Evolutionary conservation across 148 eudicot species (phyloP).

Genomic region (Rhododendron mucronatum): DNA sequence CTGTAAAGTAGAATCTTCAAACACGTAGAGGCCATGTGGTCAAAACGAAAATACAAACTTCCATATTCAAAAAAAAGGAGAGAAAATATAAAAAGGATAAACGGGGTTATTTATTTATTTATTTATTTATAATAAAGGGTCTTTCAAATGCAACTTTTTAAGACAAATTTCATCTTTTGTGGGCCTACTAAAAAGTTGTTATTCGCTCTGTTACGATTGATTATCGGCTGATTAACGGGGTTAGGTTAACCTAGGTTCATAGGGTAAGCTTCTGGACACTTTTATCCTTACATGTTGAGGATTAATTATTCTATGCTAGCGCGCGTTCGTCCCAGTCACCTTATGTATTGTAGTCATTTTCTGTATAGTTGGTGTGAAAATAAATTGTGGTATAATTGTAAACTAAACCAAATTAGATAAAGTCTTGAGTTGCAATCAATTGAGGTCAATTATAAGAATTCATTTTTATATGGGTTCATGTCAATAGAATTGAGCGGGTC

Average conservation of each 20-base stretch:
- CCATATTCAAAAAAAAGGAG: not conserved
- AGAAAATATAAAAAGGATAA: not conserved
- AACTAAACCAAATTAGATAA: not conserved
- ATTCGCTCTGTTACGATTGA: not conserved
- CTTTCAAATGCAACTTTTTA: not conserved
- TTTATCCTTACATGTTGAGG: not conserved
- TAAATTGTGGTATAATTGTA: not conserved
- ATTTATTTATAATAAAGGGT: not conserved
- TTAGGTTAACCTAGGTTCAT: not conserved
- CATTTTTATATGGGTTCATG: not conserved
- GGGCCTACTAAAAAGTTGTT: not conserved
- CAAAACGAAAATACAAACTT: not conserved
- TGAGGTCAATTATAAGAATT: not conserved
- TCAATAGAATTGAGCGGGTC: not conserved
- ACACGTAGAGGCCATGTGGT: not conserved
- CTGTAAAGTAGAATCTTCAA: constrained; percentile 1
- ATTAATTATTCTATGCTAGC: not conserved
- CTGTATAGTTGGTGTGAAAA: not conserved
- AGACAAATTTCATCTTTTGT: not conserved
- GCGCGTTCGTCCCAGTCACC: not conserved
- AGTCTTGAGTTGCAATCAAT: not conserved
- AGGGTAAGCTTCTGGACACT: not conserved
- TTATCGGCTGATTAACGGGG: not conserved
- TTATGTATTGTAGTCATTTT: not conserved
- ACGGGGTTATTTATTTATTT: too few relatives aligned